Evolutionary conservation across 441 rosid genomes (phyloP).

Genomic region (Populus hybrid): DNA sequence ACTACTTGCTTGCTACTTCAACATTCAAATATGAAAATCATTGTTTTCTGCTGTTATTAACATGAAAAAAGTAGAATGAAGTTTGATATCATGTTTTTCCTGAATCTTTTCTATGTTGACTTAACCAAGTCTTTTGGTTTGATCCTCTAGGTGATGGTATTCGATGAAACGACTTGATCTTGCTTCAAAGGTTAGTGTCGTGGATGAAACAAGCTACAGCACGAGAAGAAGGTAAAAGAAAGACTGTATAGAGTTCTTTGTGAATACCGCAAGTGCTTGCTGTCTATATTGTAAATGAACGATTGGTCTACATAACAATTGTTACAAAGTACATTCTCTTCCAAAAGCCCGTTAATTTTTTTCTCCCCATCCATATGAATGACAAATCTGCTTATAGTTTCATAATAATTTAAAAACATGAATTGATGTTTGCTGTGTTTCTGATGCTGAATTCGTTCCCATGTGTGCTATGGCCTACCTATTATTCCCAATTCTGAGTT

Average conservation of each 20-base stretch:
- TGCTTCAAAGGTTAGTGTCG: constrained; percentile 26
- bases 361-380: not conserved
- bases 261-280: constrained; percentile 38
- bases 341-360: constrained; percentile 4
- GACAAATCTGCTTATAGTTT: constrained; percentile 13
- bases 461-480: too few relatives aligned
- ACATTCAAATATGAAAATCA: not conserved
- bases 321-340: constrained; percentile 9
- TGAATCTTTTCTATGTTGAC: constrained; percentile 3
- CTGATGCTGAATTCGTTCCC: not conserved
- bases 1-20: not conserved
- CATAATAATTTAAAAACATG: not conserved
- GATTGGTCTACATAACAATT: constrained; percentile 19
- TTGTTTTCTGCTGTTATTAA: not conserved
- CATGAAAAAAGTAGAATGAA: not conserved
- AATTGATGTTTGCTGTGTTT: not conserved
- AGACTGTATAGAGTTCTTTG: constrained; percentile 26
- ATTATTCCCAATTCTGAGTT: too few relatives aligned
- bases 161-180: constrained; percentile 56
- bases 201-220: constrained; percentile 30
- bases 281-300: constrained; percentile 25
- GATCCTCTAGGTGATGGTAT: constrained; percentile 48
- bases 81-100: not conserved
- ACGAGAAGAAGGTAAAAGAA: constrained; percentile 14
- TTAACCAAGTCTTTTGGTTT: constrained; percentile 11